Conservation (phyloP, 176 grass and related monocot species). For the barley (Hordeum vulgare) region MorexV3_pseudomolecules_assembly NC_058520.1:486810982-486811481, state of each 20-base stretch:
- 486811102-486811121: constrained; percentile 47
- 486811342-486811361: constrained; percentile 31
- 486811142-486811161: not conserved
- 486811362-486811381: constrained; percentile 41
- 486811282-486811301: constrained; percentile 84
- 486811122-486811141: constrained; percentile 30
- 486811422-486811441: constrained; percentile 44
- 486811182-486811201: too few relatives aligned
- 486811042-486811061: not conserved
- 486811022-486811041: not conserved
- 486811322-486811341: constrained; percentile 40
- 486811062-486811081: not conserved
- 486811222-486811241: constrained; percentile 41
- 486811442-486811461: not conserved
- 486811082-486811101: constrained; percentile 6
- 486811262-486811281: constrained; percentile 77
- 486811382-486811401: constrained; percentile 38
- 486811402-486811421: constrained; percentile 33
- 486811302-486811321: constrained; percentile 88
- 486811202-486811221: not conserved
- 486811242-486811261: constrained; percentile 35
- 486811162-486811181: not conserved
- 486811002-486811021: constrained; percentile 7
- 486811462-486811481: not conserved
- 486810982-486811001: constrained; percentile 10